Evolutionary conservation across 331 rosid species (phyloP), one percentile per base, ranked within the genome.

Genomic region (Malus hybrid): DNA sequence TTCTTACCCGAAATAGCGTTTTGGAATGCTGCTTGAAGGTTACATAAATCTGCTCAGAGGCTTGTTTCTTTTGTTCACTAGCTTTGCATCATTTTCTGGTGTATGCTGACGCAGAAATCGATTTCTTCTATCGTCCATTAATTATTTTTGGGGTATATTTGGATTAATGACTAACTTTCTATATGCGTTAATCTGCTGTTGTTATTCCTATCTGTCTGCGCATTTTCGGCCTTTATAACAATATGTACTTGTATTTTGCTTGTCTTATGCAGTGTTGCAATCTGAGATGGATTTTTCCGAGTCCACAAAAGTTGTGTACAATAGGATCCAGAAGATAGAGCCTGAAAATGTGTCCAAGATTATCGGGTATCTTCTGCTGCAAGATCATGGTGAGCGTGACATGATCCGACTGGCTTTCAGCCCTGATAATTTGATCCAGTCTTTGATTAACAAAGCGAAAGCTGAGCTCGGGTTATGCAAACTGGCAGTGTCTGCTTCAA

Each of bases 381-480:
- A 86, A 79, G 83, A 74, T 15, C 82, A 76, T 20, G 80, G 81
- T 15, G 87, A 83, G 64, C 79, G 81, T 7, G 83, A 83, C 61
- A 83, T 86, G 89, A 86, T 83, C 69, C 77, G 89, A 52, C 29
- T 86, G 67, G 89, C 89, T 6, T 86, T 80, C 24, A 72, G 87
- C 72, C 85, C 89, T 0, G 87, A 83, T 62, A 76, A 70, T 68
- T 26, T 80, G 75, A 75, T 86, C 52, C 77, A 75, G 24, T 75
- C 78, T 50, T 34, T 83, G 70, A 78, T 83, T 70, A 75, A 80
- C 70, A 75, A 81, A 64, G 89, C 82, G 6, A 86, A 86, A 80
- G 69, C 64, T 2, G 82, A 83, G 66, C 80, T 85, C 10, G 85
- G 83, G 4, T 77, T 84, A 50, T 60, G 77, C 26, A 78, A 81